phyloP scores from a whole-genome alignment of 805 yeast genomes.

The Kodamaea hsintzibuensis region DNA sequence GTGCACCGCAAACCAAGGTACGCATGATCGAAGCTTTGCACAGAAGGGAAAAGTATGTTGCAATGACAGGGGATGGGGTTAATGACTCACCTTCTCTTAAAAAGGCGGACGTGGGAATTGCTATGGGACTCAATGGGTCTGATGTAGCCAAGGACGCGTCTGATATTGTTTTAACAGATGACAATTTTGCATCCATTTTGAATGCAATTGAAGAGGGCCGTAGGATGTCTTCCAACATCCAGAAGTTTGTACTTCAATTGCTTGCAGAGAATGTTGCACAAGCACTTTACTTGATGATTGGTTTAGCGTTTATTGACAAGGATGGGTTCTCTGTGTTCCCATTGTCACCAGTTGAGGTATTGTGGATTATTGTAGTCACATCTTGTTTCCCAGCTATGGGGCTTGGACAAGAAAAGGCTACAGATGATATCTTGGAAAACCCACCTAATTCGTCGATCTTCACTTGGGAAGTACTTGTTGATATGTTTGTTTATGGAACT shows the following conservation, averaged over 20 bases:
- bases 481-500: constrained; percentile 42
- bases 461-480: constrained; percentile 42
- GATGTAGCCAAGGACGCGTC: constrained; percentile 32
- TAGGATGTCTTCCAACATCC: constrained; percentile 35
- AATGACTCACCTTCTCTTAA: constrained; percentile 30
- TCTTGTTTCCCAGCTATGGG: constrained; percentile 42
- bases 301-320: constrained; percentile 36
- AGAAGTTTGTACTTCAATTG: constrained; percentile 34
- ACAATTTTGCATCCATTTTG: constrained; percentile 28
- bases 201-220: constrained; percentile 32
- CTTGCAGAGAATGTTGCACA: constrained; percentile 34
- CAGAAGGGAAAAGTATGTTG: constrained; percentile 50
- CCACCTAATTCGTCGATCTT: constrained; percentile 41
- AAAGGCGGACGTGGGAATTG: constrained; percentile 31
- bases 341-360: constrained; percentile 41
- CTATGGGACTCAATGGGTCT: constrained; percentile 31
- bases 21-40: constrained; percentile 74
- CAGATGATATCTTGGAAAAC: constrained; percentile 37
- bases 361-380: constrained; percentile 37
- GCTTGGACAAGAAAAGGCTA: constrained; percentile 40
- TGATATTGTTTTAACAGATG: constrained; percentile 29
- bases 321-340: constrained; percentile 39
- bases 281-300: constrained; percentile 40
- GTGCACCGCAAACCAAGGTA: constrained; percentile 82
- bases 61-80: constrained; percentile 67